Conservation (phyloP, 345 rosid genomes). For the Pistacia atlantica region DNA sequence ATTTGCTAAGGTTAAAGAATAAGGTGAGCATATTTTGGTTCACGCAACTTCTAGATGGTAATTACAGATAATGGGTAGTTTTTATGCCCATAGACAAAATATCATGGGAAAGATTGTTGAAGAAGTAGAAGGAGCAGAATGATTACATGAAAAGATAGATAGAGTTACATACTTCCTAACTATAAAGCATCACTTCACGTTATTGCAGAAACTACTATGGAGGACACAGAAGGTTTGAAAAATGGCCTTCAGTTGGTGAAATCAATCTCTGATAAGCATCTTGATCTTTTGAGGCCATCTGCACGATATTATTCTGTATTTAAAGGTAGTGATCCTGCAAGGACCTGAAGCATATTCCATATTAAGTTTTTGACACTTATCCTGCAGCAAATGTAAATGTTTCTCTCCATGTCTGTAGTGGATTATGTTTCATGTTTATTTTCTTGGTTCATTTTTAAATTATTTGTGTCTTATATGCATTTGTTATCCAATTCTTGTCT, state of each 20-base stretch:
- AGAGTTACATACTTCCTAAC: not conserved
- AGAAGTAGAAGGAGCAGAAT: not conserved
- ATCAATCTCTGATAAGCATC: conserved; percentile 57
- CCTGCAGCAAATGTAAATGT: not conserved
- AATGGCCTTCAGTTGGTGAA: conserved; percentile 57
- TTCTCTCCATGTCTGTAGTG: not conserved
- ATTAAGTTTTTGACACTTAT: not conserved
- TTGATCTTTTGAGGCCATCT: conserved; percentile 75
- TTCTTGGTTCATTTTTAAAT: conserved; percentile 1
- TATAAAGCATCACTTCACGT: conserved; percentile 13
- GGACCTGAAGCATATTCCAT: not conserved
- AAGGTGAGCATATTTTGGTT: too few relatives aligned
- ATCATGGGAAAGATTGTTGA: not conserved
- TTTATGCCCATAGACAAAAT: not conserved
- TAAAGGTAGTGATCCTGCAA: conserved; percentile 47
- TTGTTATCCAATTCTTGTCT: not conserved
- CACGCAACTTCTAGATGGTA: not conserved
- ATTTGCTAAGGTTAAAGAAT: too few relatives aligned
- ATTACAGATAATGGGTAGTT: not conserved
- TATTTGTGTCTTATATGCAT: not conserved
- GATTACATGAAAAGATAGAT: not conserved
- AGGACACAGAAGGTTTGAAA: conserved; percentile 40
- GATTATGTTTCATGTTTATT: not conserved
- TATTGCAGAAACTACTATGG: conserved; percentile 39
- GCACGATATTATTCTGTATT: conserved; percentile 49